Evolutionary conservation across 2,329 filamentous ascomycete genomes (phyloP).

Genomic region (Monosporascus sp.): DNA sequence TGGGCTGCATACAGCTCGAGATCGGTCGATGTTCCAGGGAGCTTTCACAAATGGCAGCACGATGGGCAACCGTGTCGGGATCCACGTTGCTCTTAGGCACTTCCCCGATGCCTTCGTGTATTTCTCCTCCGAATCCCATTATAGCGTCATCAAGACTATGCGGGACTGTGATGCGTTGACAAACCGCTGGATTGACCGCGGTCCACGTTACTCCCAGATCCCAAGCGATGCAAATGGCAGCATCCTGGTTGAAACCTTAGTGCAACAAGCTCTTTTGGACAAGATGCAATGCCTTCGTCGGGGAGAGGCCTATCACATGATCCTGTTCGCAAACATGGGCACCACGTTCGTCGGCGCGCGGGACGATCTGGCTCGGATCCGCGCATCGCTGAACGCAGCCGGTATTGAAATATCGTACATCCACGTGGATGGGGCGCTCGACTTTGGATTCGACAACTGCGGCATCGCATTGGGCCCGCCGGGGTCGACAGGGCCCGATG

Average conservation of each 20-base stretch:
- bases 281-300: neutral
- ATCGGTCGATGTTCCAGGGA: conserved; percentile 2
- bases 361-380: conserved; percentile 1
- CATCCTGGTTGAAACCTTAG: conserved; percentile 2
- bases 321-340: conserved; percentile 6
- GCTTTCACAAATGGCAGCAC: conserved; percentile 9
- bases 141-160: conserved; percentile 8
- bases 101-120: conserved; percentile 5
- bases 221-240: neutral
- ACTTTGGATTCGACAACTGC: conserved; percentile 4
- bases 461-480: conserved; percentile 4
- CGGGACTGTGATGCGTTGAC: conserved; percentile 6
- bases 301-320: conserved; percentile 2
- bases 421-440: conserved; percentile 6
- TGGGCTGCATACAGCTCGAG: neutral
- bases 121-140: conserved; percentile 8
- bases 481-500: neutral
- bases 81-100: conserved; percentile 5
- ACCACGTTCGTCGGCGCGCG: conserved; percentile 6
- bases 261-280: conserved; percentile 1
- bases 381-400: neutral
- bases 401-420: conserved; percentile 7
- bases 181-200: conserved; percentile 2
- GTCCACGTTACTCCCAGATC: conserved; percentile 1
- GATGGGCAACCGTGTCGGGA: conserved; percentile 9